phyloP scores from a whole-genome alignment of 805 yeast species.

The Debaryomyces prosopidis region DNA sequence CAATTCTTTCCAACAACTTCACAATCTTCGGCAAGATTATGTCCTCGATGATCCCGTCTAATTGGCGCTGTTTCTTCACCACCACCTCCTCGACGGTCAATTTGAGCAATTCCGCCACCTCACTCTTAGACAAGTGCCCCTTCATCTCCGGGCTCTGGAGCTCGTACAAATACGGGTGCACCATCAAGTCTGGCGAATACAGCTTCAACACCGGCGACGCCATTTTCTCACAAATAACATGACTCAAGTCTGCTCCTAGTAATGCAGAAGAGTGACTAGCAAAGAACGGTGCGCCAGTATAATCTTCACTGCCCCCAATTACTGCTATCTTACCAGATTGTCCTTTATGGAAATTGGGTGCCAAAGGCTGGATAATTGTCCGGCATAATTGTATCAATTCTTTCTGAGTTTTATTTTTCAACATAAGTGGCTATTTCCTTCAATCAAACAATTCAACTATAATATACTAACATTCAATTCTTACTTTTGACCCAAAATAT shows the following conservation, averaged over 20 bases:
- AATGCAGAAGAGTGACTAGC: constrained; percentile 82
- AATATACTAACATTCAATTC: too few relatives aligned
- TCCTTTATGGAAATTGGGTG: constrained; percentile 78
- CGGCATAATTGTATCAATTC: constrained; percentile 53
- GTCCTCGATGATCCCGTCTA: constrained; percentile 36
- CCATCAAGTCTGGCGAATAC: constrained; percentile 93
- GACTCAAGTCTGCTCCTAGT: constrained; percentile 86
- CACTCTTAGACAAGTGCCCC: constrained; percentile 18
- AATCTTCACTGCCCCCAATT: constrained; percentile 93
- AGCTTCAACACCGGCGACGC: constrained; percentile 83
- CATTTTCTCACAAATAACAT: constrained; percentile 76
- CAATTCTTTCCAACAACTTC: constrained; percentile 61
- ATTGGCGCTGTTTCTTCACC: constrained; percentile 14
- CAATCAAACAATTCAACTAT: too few relatives aligned
- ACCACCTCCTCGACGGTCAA: constrained; percentile 23
- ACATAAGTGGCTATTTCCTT: constrained; percentile 12
- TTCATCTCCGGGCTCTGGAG: constrained; percentile 30
- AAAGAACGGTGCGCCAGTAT: constrained; percentile 96
- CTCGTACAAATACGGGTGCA: constrained; percentile 83
- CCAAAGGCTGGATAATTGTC: constrained; percentile 72
- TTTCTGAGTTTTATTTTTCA: constrained; percentile 28
- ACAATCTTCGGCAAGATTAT: constrained; percentile 57
- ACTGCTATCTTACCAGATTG: constrained; percentile 87
- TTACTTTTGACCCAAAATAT: too few relatives aligned
- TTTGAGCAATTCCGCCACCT: constrained; percentile 13